These are phyloP conservation scores for Mortierella sp. DNA, from an alignment of 371 early-diverging fungal species.

Conservation along the genomic window DNA sequence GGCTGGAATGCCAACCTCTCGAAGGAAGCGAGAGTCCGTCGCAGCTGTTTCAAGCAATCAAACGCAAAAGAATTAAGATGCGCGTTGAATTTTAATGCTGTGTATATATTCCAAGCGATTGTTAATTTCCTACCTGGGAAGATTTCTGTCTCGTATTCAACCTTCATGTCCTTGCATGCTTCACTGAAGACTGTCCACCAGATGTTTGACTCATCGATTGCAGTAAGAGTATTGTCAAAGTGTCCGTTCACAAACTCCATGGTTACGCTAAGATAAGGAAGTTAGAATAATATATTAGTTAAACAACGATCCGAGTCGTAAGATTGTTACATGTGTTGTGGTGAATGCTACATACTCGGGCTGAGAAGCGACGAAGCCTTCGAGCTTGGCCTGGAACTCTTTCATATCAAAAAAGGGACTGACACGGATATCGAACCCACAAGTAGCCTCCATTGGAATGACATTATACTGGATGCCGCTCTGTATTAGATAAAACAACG, in stretches of 20 bases:
- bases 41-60: constrained; percentile 61
- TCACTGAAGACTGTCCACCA: constrained; percentile 73
- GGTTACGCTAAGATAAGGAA: constrained; percentile 54
- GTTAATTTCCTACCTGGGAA: constrained; percentile 65
- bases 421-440: constrained; percentile 80
- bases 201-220: constrained; percentile 64
- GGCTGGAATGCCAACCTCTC: constrained; percentile 77
- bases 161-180: constrained; percentile 59
- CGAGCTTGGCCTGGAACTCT: constrained; percentile 65
- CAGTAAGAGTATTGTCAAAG: constrained; percentile 61
- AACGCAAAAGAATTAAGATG: not conserved
- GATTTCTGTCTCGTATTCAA: constrained; percentile 72
- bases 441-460: constrained; percentile 72
- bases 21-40: constrained; percentile 80
- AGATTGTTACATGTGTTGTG: not conserved
- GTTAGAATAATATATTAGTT: not conserved
- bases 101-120: not conserved
- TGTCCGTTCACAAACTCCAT: constrained; percentile 71
- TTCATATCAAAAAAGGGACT: constrained; percentile 71
- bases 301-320: not conserved
- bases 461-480: constrained; percentile 75
- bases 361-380: constrained; percentile 66
- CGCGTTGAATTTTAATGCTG: not conserved
- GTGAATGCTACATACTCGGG: constrained; percentile 54
- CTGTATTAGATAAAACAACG: constrained; percentile 14